These are phyloP conservation scores for Aspergillus terreus DNA, from an alignment of 2,329 filamentous ascomycete species.

Conservation along the genomic window DNA sequence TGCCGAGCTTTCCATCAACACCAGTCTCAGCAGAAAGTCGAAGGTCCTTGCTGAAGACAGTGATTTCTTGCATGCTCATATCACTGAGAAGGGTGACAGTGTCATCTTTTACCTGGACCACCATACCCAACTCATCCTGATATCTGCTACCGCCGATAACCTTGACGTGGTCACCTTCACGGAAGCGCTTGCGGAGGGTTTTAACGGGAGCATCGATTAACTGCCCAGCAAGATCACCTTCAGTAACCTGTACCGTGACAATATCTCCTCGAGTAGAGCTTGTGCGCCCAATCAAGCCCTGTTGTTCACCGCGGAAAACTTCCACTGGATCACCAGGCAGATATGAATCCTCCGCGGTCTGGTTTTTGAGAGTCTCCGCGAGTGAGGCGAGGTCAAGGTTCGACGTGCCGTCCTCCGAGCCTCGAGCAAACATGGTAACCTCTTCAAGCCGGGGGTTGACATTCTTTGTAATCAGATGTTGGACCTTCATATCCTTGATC, in stretches of 20 bases:
- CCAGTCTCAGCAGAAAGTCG: slow-evolving; percentile 90
- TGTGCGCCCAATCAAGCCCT: slow-evolving; percentile 81
- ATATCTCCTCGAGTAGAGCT: slow-evolving; percentile 87
- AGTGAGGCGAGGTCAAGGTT: slow-evolving; percentile 89
- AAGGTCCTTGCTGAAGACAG: slow-evolving; percentile 95
- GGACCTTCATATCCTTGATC: slow-evolving; percentile 89
- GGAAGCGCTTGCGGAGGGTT: slow-evolving; percentile 88
- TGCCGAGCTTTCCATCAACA: slow-evolving; percentile 74
- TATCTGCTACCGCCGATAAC: slow-evolving; percentile 95
- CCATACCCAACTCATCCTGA: slow-evolving; percentile 93
- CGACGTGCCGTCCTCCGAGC: slow-evolving; percentile 85
- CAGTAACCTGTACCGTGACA: slow-evolving; percentile 78
- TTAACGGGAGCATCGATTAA: slow-evolving; percentile 90
- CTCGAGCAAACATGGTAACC: slow-evolving; percentile 87
- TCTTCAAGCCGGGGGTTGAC: slow-evolving; percentile 93
- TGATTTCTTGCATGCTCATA: slow-evolving; percentile 88
- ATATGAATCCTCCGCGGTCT: slow-evolving; percentile 76
- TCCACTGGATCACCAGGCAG: slow-evolving; percentile 94
- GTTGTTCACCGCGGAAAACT: slow-evolving; percentile 92
- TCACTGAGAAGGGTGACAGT: slow-evolving; percentile 90
- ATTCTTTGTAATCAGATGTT: slow-evolving; percentile 77
- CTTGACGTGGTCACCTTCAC: slow-evolving; percentile 93
- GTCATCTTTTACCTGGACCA: slow-evolving; percentile 89
- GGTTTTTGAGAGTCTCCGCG: slow-evolving; percentile 83
- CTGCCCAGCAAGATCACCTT: slow-evolving; percentile 77